These are phyloP conservation scores for Didymella arachidicola DNA, from an alignment of 2,329 filamentous ascomycete genomes.

Conservation along the genomic window DNA sequence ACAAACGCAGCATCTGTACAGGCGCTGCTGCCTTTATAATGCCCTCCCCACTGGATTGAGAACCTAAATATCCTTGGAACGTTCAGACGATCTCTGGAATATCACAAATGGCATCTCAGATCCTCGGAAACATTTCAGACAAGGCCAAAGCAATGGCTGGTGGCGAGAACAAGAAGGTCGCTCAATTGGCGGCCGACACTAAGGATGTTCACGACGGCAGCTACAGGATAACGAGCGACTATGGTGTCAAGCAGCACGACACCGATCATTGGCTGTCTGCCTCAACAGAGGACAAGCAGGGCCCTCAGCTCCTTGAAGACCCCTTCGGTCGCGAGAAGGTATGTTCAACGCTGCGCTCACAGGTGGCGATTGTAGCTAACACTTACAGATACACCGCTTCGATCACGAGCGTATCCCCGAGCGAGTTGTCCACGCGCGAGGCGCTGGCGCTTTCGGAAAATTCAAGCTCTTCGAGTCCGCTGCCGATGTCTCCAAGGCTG, in stretches of 20 bases:
- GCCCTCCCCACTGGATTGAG: constrained; percentile 10
- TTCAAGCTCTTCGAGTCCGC: constrained; percentile 72
- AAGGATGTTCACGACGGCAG: constrained; percentile 64
- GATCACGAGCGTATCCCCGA: constrained; percentile 77
- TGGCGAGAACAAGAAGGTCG: constrained; percentile 61
- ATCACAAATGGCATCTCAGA: constrained; percentile 42
- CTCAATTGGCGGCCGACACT: constrained; percentile 66
- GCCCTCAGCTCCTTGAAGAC: constrained; percentile 76
- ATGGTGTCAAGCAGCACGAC: constrained; percentile 74
- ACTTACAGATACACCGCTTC: constrained; percentile 72
- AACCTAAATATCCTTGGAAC: constrained; percentile 15
- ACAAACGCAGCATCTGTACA: constrained; percentile 23
- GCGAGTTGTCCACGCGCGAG: constrained; percentile 72
- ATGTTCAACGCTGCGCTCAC: constrained; percentile 17
- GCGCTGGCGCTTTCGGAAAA: constrained; percentile 69
- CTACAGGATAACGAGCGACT: constrained; percentile 75
- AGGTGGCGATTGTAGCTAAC: constrained; percentile 14
- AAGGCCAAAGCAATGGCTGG: constrained; percentile 47
- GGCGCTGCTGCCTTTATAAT: neutral
- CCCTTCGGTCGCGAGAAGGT: constrained; percentile 77
- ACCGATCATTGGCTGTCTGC: constrained; percentile 81
- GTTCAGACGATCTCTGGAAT: constrained; percentile 8
- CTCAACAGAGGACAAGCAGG: constrained; percentile 67
- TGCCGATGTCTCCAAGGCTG: constrained; percentile 68
- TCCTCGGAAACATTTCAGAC: constrained; percentile 39